Base-by-base conservation (phyloP, 805 yeast genomes). In the Metschnikowia vanudenii region DNA sequence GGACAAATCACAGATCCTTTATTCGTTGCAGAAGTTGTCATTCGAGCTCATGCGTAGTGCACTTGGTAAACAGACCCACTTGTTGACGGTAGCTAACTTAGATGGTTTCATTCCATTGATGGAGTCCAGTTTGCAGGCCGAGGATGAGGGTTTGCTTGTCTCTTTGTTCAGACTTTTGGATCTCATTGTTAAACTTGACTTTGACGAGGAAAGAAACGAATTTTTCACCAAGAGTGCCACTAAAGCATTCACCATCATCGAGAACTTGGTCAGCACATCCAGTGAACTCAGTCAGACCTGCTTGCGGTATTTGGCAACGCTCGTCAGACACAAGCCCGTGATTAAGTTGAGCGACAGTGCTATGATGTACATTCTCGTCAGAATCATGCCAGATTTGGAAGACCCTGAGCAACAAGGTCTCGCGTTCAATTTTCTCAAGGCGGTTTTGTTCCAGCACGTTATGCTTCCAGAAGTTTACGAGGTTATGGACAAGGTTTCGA, bases 381-480 rank as follows among this genome's bases (percentile, higher is more conserved):
- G 87, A 53, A 70, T 94, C 37, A 80, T 79, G 60, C 95, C 97
- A 1, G 98, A 94, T 66, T 69, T 94, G 50, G 90, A 87, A 58
- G 96, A 92, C 56, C 96, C 96, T 10, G 84, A 80, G 54, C 80
- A 84, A 53, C 97, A 92, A 63, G 90, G 96, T 34, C 74, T 88
- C 37, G 96, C 97, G 0, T 88, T 91, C 64, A 82, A 84, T 43
- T 90, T 92, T 57, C 64, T 94, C 56, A 85, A 84, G 53, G 80
- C 97, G 0, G 73, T 91, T n/a, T 74, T 92, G 31, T 65, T 85
- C 11, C 83, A 83, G 52, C 89, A 82, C 55, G 71, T 87, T 16
- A 72, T 84, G 78, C 69, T 90, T 17, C 90, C 98, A 0, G 98
- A 94, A 60, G 78, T 94, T 1, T 94, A 94, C 60, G 97, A 91